Evolutionary conservation across 805 yeast genomes (phyloP).

Genomic region (Kodamaea laetipori): DNA sequence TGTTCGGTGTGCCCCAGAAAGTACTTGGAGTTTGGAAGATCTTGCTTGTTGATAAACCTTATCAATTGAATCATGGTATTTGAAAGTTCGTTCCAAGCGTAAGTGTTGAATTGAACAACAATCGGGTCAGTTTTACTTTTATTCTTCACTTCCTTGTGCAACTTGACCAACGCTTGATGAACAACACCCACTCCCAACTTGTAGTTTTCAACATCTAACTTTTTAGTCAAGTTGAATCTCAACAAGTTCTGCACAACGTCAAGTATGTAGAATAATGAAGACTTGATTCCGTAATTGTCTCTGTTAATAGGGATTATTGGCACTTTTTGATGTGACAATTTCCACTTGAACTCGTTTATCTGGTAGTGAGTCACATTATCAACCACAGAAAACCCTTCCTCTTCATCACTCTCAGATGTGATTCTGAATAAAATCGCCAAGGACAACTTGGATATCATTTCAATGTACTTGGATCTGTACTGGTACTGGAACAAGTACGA

Average conservation of each 20-base stretch:
- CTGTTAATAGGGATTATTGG: constrained; percentile 35
- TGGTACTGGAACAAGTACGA: constrained; percentile 45
- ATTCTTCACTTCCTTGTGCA: constrained; percentile 14
- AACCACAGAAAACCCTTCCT: constrained; percentile 4
- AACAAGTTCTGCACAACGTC: constrained; percentile 33
- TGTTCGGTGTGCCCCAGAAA: constrained; percentile 15
- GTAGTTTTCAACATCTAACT: constrained; percentile 33
- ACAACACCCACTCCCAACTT: constrained; percentile 29
- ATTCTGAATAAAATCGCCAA: constrained; percentile 31
- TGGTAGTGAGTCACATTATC: constrained; percentile 18
- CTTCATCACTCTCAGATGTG: constrained; percentile 17
- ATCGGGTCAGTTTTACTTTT: not conserved
- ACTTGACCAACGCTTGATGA: constrained; percentile 25
- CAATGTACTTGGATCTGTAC: constrained; percentile 28
- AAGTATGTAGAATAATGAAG: constrained; percentile 35
- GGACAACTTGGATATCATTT: constrained; percentile 28
- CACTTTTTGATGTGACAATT: constrained; percentile 41
- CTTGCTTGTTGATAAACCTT: constrained; percentile 29
- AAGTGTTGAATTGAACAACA: constrained; percentile 1
- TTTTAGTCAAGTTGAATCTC: constrained; percentile 41
- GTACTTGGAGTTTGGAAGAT: constrained; percentile 20
- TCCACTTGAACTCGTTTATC: constrained; percentile 43
- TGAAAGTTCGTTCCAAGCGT: constrained; percentile 36
- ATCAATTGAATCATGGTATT: constrained; percentile 32
- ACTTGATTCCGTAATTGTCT: constrained; percentile 27